Base-by-base conservation (phyloP, 2,329 filamentous ascomycete genomes). In the Penicillium sp. region DNA sequence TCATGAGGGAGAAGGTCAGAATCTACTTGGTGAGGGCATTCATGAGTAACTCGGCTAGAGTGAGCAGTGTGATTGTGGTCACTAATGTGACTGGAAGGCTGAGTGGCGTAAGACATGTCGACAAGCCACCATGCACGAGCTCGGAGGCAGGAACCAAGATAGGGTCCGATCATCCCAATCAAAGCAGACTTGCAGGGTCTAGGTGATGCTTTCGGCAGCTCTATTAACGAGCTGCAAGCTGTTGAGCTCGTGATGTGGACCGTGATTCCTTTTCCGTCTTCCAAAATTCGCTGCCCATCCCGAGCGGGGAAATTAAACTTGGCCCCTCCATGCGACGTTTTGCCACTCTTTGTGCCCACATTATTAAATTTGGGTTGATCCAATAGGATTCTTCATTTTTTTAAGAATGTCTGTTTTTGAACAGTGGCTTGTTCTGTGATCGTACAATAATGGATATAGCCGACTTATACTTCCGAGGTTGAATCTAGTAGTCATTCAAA, bases 111-210 rank as follows among this genome's bases (percentile, higher is more conserved):
- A 31, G 42, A 29, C 26, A 31, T 29, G 24, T 45, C 24, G 10
- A 29, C 42, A 45, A 45, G 42, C 42, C 42, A 45, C 42, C 26
- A 45, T 45, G 42, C 42, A 45, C 26, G 42, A 23, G 26, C 26
- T 45, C 42, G 26, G 42, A 45, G 42, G 3, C 42, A 45, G 42
- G 42, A 45, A 45, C 42, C 42, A 45, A 45, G 42, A 45, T 8
- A 45, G 18, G 42, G 28, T 3, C 42, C 26, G 42, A 45, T 45
- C 42, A 21, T 13, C 42, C 3, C 9, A 45, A 26, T 24, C 26
- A 31, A 5, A n/a, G 18, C 28, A 31, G 5, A 31, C 9, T n/a
- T 8, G 26, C 26, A 31, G 18, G 2, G 14, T 10, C 21, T 18
- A 1, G 23, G 8, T 11, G 6, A 13, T 14, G 21, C 23, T 14